phyloP scores from a whole-genome alignment of 2,329 filamentous ascomycete species.

The Alternaria rosae region DNA sequence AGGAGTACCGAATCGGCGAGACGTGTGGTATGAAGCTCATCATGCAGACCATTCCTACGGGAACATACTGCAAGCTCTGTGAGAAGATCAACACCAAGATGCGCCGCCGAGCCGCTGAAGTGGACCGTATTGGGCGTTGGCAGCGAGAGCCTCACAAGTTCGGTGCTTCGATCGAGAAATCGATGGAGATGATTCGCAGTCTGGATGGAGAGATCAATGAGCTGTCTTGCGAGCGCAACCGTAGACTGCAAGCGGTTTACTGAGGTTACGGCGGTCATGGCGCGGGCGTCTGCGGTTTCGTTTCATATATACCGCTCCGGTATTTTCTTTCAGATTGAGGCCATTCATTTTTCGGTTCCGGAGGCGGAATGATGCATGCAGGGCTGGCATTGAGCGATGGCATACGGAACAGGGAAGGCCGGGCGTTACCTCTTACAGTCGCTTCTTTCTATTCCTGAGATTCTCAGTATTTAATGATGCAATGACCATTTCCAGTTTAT shows the following conservation, averaged over 20 bases:
- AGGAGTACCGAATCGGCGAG: constrained; percentile 94
- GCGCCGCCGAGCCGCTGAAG: constrained; percentile 76
- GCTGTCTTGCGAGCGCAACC: constrained; percentile 64
- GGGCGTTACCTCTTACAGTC: constrained; percentile 50
- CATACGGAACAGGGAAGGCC: constrained; percentile 36
- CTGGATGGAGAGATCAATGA: constrained; percentile 73
- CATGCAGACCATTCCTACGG: constrained; percentile 71
- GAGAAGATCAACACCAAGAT: constrained; percentile 88
- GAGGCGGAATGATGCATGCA: constrained; percentile 39
- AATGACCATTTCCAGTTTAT: constrained; percentile 35
- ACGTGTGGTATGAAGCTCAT: constrained; percentile 94
- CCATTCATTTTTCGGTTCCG: constrained; percentile 45
- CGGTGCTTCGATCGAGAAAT: constrained; percentile 69
- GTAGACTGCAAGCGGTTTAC: constrained; percentile 46
- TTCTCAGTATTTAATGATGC: constrained; percentile 40
- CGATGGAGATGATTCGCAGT: constrained; percentile 74
- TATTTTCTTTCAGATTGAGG: constrained; percentile 33
- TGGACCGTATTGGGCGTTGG: constrained; percentile 79
- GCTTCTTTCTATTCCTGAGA: constrained; percentile 41
- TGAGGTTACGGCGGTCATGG: constrained; percentile 30
- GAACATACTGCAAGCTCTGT: constrained; percentile 80
- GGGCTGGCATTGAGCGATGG: constrained; percentile 38
- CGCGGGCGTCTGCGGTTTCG: constrained; percentile 40
- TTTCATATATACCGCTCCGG: constrained; percentile 48
- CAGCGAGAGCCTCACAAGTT: constrained; percentile 70